Evolutionary conservation across 2,329 filamentous ascomycete genomes (phyloP), one percentile per base, ranked within the genome.

Genomic region (Ceratocystis destructans): DNA sequence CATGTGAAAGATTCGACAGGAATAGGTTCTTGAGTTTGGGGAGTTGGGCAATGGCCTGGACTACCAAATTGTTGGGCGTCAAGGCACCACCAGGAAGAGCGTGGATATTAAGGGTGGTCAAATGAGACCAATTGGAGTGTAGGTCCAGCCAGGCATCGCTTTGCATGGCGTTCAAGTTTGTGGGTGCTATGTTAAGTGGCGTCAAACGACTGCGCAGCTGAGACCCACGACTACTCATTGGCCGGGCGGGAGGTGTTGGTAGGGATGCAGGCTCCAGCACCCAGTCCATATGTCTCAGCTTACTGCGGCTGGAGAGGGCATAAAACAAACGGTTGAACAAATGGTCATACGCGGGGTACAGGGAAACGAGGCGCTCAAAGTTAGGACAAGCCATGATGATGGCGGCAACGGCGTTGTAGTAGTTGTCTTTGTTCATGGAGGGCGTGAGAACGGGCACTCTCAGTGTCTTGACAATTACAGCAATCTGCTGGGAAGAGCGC

Each of bases 361-460:
- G 80, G 0, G 84, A 83, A 10, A 78, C 74, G 5, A 87, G 74
- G 62, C 78, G 77, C 73, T 87, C 84, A 10, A 87, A 75, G 69
- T 87, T 86, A 1, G 84, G 84, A 66, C 84, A 87, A 0, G 82
- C 80, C 83, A 86, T 85, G 67, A 87, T 77, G 28, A 87, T 73
- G 4, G 84, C 80, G 0, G 84, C 83, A 1, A 86, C 77, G 2
- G 83, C 72, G 69, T 84, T 79, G 68, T 83, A 78, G 70, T 87
- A 86, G 59, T 80, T 76, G 45, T 80, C 79, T 20, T 74, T 62
- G 10, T 75, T 70, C n/a, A 76, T 72, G 12, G 75, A 73, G 33
- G 75, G 73, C 0, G 77, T 76, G 10, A 77, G 69, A 5, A 79
- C 77, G 0, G 82, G 83, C 1, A 85, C 79, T 70, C 85, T 85